Evolutionary conservation across 176 grass and related monocot species (phyloP), one percentile per base, ranked within the genome.

Genomic region (Rhynchospora pubera): DNA sequence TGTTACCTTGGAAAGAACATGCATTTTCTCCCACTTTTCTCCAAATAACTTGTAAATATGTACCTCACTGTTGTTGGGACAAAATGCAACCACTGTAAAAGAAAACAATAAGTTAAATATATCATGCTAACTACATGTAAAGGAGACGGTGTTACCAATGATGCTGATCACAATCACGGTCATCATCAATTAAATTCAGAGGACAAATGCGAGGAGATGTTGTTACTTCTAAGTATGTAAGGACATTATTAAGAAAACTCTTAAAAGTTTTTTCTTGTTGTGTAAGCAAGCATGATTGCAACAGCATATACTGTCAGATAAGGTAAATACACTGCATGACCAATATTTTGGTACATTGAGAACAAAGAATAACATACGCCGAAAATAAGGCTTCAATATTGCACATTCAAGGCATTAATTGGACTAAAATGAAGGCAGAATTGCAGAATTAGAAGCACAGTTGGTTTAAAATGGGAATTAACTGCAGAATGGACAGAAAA

Each of bases 21-120:
- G 90, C 66, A 98, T 71, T 84, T 94, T 93, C 89, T 98, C 92
- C 96, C 96, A 98, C 85, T 93, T 95, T 63, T 98, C 96, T 47
- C 84, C 85, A 80, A 98, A 90, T 15, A 93, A 85, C 76, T 95
- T 98, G 39, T 93, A 98, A 32, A 98, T 95, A 69, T 98, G 96
- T 57, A 98, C 89, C 81, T 98, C 96, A 32, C 74, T 92, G 67
- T 90, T 98, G 86, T 98, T 98, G 80, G 96, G 96, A 80, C 96
- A 98, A 84, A 98, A 98, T 58, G 96, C 96, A 63, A 95, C 87
- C 96, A 98, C 96, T 98, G 82, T 43, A 85, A 79, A 55, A 82
- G 53, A 87, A 93, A 68, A 39, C 2, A 39, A 39, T 4, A 39
- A 39, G 34, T 7, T 53, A 78, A 45, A n/a, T 5, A 11, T 70